Percentiles rank a stretch among this genome's conserved stretches.
These are phyloP conservation scores for Amauroascus verrucosus DNA, from an alignment of 2,329 filamentous ascomycete species.

Conservation along the genomic window DNA sequence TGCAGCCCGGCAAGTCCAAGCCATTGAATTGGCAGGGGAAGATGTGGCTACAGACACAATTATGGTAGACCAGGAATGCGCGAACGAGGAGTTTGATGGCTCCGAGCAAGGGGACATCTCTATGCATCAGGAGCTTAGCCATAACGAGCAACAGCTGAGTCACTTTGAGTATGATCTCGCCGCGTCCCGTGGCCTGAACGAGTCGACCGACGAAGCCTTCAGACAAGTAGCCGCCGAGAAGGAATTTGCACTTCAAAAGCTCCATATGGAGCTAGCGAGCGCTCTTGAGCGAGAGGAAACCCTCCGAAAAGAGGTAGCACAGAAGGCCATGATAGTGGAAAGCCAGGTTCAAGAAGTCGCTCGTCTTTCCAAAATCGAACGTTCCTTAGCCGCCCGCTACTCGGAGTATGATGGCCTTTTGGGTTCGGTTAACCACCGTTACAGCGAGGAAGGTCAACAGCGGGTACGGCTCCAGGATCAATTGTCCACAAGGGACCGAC, in stretches of 20 bases:
- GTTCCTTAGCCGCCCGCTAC: background rate
- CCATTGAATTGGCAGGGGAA: background rate
- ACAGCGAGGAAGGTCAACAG: background rate
- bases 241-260: slow-evolving; percentile 3
- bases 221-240: background rate
- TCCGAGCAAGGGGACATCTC: background rate
- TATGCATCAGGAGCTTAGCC: background rate
- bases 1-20: background rate
- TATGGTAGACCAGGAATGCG: background rate
- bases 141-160: background rate
- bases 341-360: background rate
- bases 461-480: background rate
- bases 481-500: background rate
- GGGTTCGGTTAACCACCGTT: background rate
- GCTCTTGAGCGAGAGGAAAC: background rate
- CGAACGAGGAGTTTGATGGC: slow-evolving; percentile 3
- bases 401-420: background rate
- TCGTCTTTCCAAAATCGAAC: background rate
- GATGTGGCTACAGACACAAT: background rate
- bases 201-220: background rate
- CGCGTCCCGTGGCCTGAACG: background rate
- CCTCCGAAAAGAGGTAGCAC: slow-evolving; percentile 5
- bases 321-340: background rate
- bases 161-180: background rate
- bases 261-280: background rate